Evolutionary conservation across 345 rosid species (phyloP), one percentile per base, ranked within the genome.

Genomic region (Atalantia buxifolia): DNA sequence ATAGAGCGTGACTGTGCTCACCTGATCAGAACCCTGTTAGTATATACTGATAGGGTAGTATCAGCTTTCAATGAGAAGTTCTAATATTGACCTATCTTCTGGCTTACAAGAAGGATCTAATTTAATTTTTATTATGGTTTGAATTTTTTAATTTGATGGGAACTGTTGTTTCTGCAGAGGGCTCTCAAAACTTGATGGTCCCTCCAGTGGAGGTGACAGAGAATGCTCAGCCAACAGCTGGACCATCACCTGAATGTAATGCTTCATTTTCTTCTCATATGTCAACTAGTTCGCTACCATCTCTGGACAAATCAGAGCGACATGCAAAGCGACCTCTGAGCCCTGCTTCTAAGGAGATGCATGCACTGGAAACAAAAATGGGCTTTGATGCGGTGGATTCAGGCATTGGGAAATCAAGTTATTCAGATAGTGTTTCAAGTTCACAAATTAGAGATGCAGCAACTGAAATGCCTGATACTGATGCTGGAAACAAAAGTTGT

Each of bases 381-480:
- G 64, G 70, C 38, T 67, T 55, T 42, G 66, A 76, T 70, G 53
- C n/a, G 50, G 65, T n/a, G 45, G 69, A 60, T 79, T 42, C 76
- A 66, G 83, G 62, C 31, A 63, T 40, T 61, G 70, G 60, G 38
- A 78, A 77, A 82, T 57, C 78, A 42, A 73, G 66, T 72, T 78
- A 71, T 74, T 81, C 83, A 31, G 85, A 82, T 71, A 65, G 86
- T 66, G 81, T 75, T 74, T 78, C 87, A n/a, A 82, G 74, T 57
- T 69, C 59, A 14, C 76, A 74, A 30, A 67, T 76, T 38, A 75
- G 82, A 76, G 72, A 36, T 61, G 78, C 77, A 13, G 55, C 85
- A 42, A 65, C 70, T 60, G 81, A 82, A 66, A 62, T 75, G 76
- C 74, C 68, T 9, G 80, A 30, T 48, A 42, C 42, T 53, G 33